These are phyloP conservation scores for Cutaneotrichosporon sp. DNA, from an alignment of 1,284 basidiomycete species.

Conservation along the genomic window DNA sequence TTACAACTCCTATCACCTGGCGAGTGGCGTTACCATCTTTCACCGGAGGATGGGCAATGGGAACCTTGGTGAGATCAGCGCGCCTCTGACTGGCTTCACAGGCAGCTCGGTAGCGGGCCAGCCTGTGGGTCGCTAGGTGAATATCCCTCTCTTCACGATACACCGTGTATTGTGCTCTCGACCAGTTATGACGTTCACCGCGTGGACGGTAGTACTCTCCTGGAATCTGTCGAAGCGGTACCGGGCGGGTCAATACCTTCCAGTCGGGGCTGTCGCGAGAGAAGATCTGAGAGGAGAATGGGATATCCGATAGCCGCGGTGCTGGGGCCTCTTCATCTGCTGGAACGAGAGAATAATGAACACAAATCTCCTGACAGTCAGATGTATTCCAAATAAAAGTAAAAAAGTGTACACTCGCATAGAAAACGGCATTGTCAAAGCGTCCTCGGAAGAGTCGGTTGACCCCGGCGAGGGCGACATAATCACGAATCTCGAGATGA, in stretches of 20 bases:
- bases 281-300: not conserved
- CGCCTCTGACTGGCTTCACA: not conserved
- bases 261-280: not conserved
- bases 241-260: not conserved
- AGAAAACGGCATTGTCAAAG: not conserved
- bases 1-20: conserved; percentile 5
- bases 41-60: not conserved
- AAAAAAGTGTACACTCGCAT: not conserved
- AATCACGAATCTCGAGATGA: conserved; percentile 24
- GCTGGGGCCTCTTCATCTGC: not conserved
- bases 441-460: conserved; percentile 18
- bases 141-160: conserved; percentile 20
- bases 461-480: conserved; percentile 29
- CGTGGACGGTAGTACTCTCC: conserved; percentile 18
- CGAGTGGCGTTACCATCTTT: not conserved
- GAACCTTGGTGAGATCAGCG: not conserved
- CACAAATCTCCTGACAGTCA: conserved; percentile 5
- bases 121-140: not conserved
- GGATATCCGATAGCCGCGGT: not conserved
- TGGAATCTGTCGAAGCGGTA: not conserved
- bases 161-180: conserved; percentile 22
- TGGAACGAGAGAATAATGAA: not conserved
- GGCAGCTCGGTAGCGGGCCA: not conserved
- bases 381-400: too few relatives aligned
- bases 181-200: conserved; percentile 18